phyloP scores from a whole-genome alignment of 2,329 filamentous ascomycete species.

The Arthrobotrys megalospora region DNA sequence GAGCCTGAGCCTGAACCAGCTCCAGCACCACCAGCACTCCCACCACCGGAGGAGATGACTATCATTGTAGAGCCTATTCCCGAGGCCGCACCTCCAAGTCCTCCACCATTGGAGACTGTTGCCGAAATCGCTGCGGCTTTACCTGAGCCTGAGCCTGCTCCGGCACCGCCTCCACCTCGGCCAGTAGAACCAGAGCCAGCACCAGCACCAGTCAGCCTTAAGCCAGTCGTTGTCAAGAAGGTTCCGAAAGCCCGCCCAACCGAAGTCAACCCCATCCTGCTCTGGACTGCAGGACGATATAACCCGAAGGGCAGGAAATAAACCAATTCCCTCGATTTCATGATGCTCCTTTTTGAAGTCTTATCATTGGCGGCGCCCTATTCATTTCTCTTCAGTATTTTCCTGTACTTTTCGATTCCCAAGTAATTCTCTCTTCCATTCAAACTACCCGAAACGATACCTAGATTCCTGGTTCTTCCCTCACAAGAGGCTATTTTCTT shows the following conservation, averaged over 20 bases:
- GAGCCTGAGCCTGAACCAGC: conserved; percentile 53
- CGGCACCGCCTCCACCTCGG: conserved; percentile 53
- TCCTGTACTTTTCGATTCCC: conserved; percentile 6
- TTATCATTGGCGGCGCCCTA: conserved; percentile 44
- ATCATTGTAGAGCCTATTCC: conserved; percentile 58
- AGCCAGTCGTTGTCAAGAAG: conserved; percentile 54
- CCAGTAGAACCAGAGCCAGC: conserved; percentile 31
- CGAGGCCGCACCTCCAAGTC: conserved; percentile 50
- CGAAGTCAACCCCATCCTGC: conserved; percentile 62
- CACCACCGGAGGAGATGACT: conserved; percentile 61
- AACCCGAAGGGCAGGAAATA: conserved; percentile 55
- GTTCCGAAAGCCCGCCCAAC: conserved; percentile 61
- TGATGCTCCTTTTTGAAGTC: conserved; percentile 12
- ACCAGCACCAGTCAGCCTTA: conserved; percentile 51
- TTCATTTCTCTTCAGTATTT: conserved; percentile 21
- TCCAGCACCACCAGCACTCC: conserved; percentile 58
- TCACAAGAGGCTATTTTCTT: conserved; percentile 43
- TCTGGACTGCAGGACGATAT: conserved; percentile 65
- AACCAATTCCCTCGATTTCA: not conserved
- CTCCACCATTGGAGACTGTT: conserved; percentile 50
- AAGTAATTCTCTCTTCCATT: conserved; percentile 30
- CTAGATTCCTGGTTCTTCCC: conserved; percentile 55
- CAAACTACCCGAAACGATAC: conserved; percentile 22
- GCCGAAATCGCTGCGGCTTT: conserved; percentile 38
- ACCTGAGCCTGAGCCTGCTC: conserved; percentile 37